Percentiles rank a stretch among this genome's conserved stretches.
These are phyloP conservation scores for Pleomassaria siparia DNA, from an alignment of 2,329 filamentous ascomycete genomes.

Conservation along the genomic window DNA sequence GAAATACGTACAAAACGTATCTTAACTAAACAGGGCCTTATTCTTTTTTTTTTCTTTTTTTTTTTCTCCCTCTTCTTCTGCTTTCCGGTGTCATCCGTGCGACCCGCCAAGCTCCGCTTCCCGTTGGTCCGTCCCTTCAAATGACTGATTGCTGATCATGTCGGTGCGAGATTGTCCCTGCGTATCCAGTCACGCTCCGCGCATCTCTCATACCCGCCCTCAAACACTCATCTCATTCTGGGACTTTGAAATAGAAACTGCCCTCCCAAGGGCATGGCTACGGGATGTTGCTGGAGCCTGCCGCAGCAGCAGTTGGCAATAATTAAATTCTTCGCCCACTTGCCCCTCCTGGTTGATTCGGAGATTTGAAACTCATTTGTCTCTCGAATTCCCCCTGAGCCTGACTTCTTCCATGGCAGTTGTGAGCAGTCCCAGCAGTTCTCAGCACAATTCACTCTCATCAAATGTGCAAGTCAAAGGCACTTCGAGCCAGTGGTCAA, in stretches of 20 bases:
- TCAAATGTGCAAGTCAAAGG: neutral
- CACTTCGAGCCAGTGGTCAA: neutral
- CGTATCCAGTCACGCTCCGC: constrained; percentile 23
- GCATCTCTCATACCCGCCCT: constrained; percentile 19
- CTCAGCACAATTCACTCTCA: constrained; percentile 3
- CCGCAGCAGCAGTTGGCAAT: constrained; percentile 14
- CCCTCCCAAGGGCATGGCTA: constrained; percentile 15
- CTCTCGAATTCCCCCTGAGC: constrained; percentile 4
- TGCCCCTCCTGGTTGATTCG: neutral
- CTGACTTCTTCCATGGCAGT: neutral
- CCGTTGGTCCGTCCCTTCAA: constrained; percentile 34
- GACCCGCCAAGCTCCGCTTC: constrained; percentile 32
- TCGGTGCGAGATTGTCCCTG: constrained; percentile 25
- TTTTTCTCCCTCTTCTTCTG: constrained; percentile 25
- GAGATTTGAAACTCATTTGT: neutral
- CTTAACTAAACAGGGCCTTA: no score
- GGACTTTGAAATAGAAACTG: constrained; percentile 9
- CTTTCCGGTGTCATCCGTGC: constrained; percentile 38
- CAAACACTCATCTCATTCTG: neutral
- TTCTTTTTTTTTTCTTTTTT: no score
- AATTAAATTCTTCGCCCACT: constrained; percentile 4
- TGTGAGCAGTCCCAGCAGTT: neutral
- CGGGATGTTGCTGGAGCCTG: constrained; percentile 7
- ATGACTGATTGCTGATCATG: constrained; percentile 29
- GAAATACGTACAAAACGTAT: no score